A percentile compares a stretch with the other conserved stretches of the same genome.
Evolutionary conservation across 2,329 filamentous ascomycete genomes (phyloP).

Genomic region (Alternaria incomplexa): DNA sequence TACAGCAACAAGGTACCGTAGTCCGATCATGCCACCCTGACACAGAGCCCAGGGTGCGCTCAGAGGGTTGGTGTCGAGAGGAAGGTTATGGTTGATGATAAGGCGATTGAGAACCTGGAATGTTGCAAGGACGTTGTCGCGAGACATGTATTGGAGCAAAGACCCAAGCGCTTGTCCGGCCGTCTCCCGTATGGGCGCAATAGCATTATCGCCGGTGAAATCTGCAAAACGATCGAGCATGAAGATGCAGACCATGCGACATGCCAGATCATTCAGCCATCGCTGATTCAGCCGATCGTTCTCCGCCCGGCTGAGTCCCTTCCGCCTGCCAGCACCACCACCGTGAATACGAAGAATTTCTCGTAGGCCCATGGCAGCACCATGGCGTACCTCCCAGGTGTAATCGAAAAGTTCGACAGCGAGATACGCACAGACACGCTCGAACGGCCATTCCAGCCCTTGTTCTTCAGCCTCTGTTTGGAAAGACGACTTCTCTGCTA

Average conservation of each 20-base stretch:
- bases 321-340: slow-evolving; percentile 78
- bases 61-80: slow-evolving; percentile 59
- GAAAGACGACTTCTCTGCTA: slow-evolving; percentile 85
- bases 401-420: slow-evolving; percentile 92
- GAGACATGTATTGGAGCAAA: slow-evolving; percentile 81
- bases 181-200: slow-evolving; percentile 94
- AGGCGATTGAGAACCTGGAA: slow-evolving; percentile 86
- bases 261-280: slow-evolving; percentile 96
- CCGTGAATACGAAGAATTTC: slow-evolving; percentile 94
- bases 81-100: slow-evolving; percentile 82
- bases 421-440: slow-evolving; percentile 90
- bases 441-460: slow-evolving; percentile 90
- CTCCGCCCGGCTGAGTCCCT: slow-evolving; percentile 71
- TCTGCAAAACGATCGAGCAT: slow-evolving; percentile 98
- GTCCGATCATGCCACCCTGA: slow-evolving; percentile 96
- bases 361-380: slow-evolving; percentile 91
- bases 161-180: slow-evolving; percentile 93
- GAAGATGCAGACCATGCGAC: slow-evolving; percentile 90
- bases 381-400: slow-evolving; percentile 94
- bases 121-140: slow-evolving; percentile 79
- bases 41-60: slow-evolving; percentile 88
- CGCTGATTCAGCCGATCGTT: slow-evolving; percentile 81
- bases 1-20: slow-evolving; percentile 94
- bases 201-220: slow-evolving; percentile 95
- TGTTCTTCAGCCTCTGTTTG: slow-evolving; percentile 78